Percentiles rank a stretch among this genome's conserved stretches.
These are phyloP conservation scores for maize (Zea mays) DNA, from an alignment of 176 grass and related monocot species.

Conservation along the genomic window DNA sequence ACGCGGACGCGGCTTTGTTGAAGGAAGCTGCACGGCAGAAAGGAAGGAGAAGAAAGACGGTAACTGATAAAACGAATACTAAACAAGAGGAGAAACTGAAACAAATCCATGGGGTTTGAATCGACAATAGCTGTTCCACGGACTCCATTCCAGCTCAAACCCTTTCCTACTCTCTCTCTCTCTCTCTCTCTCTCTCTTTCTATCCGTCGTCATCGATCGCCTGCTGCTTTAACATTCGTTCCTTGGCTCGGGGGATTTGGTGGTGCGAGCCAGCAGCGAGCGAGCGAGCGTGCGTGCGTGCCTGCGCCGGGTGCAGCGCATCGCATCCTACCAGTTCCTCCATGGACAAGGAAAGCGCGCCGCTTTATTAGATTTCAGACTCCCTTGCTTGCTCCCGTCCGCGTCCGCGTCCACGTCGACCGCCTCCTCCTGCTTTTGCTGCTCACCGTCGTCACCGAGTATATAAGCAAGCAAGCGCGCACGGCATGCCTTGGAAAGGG, in stretches of 20 bases:
- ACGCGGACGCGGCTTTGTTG: background rate
- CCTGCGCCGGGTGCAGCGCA: background rate
- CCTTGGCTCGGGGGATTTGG: conserved; percentile 53
- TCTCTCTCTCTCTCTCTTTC: background rate
- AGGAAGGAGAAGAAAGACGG: conserved; percentile 22
- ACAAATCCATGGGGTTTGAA: background rate
- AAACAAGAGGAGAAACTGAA: background rate
- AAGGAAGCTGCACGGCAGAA: conserved; percentile 22
- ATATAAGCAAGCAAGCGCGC: conserved; percentile 10
- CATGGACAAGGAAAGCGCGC: conserved; percentile 66
- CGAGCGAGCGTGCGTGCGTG: background rate
- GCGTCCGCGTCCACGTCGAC: background rate
- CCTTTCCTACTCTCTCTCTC: conserved; percentile 33
- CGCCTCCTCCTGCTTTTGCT: background rate
- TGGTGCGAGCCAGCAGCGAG: conserved; percentile 8
- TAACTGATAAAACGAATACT: background rate
- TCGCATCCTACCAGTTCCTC: conserved; percentile 50
- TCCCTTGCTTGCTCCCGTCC: conserved; percentile 14
- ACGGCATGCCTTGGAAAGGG: conserved; percentile 3
- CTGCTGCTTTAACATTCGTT: conserved; percentile 48
- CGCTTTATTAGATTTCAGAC: conserved; percentile 26
- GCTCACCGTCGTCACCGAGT: background rate
- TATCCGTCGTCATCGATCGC: background rate
- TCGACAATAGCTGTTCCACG: conserved; percentile 35
- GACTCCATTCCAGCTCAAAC: conserved; percentile 30